Evolutionary conservation across 2,329 filamentous ascomycete genomes (phyloP).

Genomic region (Calonectria henricotiae): DNA sequence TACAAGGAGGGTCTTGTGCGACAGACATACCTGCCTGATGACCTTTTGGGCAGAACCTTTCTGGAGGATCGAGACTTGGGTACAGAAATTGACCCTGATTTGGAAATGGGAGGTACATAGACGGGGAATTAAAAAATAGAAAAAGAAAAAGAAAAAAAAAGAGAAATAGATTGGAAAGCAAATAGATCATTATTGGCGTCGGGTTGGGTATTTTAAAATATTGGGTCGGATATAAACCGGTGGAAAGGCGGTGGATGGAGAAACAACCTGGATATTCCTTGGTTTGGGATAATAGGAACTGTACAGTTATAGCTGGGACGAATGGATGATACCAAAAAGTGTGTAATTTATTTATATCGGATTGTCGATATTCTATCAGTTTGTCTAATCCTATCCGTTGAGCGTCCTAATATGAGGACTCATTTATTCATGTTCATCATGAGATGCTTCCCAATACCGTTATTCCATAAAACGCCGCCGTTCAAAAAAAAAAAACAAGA

Average conservation of each 20-base stretch:
- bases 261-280: conserved; percentile 29
- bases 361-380: conserved; percentile 8
- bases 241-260: conserved; percentile 39
- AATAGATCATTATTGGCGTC: background rate
- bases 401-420: conserved; percentile 1
- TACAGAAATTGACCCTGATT: conserved; percentile 81
- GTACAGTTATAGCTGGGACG: conserved; percentile 37
- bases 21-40: conserved; percentile 92
- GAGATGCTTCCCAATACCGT: conserved; percentile 37
- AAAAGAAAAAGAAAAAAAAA: background rate
- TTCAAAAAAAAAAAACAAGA: background rate
- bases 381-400: background rate
- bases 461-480: conserved; percentile 17
- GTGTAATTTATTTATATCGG: conserved; percentile 35
- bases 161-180: conserved; percentile 17
- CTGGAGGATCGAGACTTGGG: conserved; percentile 87
- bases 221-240: conserved; percentile 32
- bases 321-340: conserved; percentile 40
- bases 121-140: conserved; percentile 5
- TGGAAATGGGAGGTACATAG: conserved; percentile 61
- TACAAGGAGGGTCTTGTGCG: conserved; percentile 85
- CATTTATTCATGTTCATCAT: conserved; percentile 7
- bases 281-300: conserved; percentile 28
- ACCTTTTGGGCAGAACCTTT: conserved; percentile 80
- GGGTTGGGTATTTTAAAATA: conserved; percentile 21